phyloP scores from a whole-genome alignment of 345 rosid genomes.

The Gynandropsis gynandra region DNA sequence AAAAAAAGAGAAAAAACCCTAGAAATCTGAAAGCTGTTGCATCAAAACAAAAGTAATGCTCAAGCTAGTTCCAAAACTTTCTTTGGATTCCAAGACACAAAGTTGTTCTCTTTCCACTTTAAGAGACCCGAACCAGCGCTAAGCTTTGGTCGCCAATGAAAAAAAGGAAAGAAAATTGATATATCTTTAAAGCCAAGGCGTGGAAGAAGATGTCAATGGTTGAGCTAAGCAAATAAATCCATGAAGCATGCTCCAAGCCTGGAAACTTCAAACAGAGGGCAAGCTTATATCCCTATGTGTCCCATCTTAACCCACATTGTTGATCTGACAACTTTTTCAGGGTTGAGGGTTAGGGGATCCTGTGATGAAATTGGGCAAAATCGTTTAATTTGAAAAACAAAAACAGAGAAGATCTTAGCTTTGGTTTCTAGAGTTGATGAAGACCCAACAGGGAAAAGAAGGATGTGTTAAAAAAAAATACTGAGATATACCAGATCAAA shows the following conservation, averaged over 20 bases:
- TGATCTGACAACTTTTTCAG: slow-evolving; percentile 30
- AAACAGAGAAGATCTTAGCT: neutral
- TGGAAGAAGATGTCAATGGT: slow-evolving; percentile 16
- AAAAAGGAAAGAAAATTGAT: slow-evolving; percentile 8
- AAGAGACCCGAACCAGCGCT: slow-evolving; percentile 24
- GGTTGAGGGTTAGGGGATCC: slow-evolving; percentile 17
- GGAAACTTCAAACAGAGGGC: slow-evolving; percentile 4
- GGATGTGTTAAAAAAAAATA: neutral
- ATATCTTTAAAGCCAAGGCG: slow-evolving; percentile 36
- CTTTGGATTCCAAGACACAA: slow-evolving; percentile 36
- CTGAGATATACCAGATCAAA: neutral
- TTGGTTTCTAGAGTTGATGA: slow-evolving; percentile 22
- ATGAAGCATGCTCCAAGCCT: slow-evolving; percentile 2
- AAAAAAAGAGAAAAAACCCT: slow-evolving; percentile 2
- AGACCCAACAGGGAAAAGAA: slow-evolving; percentile 8
- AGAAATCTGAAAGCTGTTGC: slow-evolving; percentile 14
- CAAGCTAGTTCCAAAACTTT: slow-evolving; percentile 26
- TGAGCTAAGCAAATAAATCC: slow-evolving; percentile 15
- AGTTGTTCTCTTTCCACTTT: slow-evolving; percentile 27
- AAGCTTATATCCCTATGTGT: slow-evolving; percentile 14
- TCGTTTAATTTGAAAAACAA: slow-evolving; percentile 15
- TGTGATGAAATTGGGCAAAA: slow-evolving; percentile 17
- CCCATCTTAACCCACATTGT: slow-evolving; percentile 25
- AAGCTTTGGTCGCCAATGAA: slow-evolving; percentile 25
- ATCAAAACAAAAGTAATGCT: slow-evolving; percentile 26